Evolutionary conservation across 2,329 filamentous ascomycete species (phyloP), one percentile per base, ranked within the genome.

Genomic region (Dactylellina drechsleri): DNA sequence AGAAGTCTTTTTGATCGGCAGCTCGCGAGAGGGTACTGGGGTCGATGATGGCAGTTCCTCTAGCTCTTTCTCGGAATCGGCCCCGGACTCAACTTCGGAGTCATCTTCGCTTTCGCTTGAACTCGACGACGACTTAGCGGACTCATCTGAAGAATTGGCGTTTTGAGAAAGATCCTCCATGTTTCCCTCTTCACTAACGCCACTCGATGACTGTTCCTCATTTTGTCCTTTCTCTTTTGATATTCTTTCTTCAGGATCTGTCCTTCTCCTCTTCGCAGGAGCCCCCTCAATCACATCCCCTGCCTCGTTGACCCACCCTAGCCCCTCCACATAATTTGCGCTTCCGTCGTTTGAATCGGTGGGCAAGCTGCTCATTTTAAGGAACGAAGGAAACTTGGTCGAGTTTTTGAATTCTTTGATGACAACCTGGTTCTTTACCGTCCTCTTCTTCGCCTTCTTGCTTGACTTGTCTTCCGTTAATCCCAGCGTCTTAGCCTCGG

Each of bases 401-500:
- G 91, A 93, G 81, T 92, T 93, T 78, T 91, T 88, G 80, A 97
- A 98, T 81, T 99, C 95, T 82, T 98, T 93, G 2, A 98, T 86
- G 2, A 92, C 84, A 0, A 90, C 85, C 77, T 87, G 87, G 80
- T 87, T 88, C 78, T 88, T 89, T 78, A 87, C 88, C 78, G 85
- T 85, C 76, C 85, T 84, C n/a, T 83, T 81, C 13, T 82, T 80
- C 18, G 81, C 81, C 6, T 84, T 82, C 2, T 83, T 83, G 6
- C 84, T 82, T 1, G 76, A 58, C 76, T 82, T 81, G 26, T 80
- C 79, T 15, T 81, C 80, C 20, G 58, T 58, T n/a, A 75, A 67
- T 15, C 64, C 54, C 5, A 40, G 31, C 26, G 41, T 62, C 20
- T 60, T 64, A 12, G 50, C 40, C 6, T 54, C 53, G 31, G 61